A percentile compares a stretch with the other conserved stretches of the same genome.
Evolutionary conservation across 2,329 filamentous ascomycete species (phyloP).

Genomic region (Cladophialophora immunda): DNA sequence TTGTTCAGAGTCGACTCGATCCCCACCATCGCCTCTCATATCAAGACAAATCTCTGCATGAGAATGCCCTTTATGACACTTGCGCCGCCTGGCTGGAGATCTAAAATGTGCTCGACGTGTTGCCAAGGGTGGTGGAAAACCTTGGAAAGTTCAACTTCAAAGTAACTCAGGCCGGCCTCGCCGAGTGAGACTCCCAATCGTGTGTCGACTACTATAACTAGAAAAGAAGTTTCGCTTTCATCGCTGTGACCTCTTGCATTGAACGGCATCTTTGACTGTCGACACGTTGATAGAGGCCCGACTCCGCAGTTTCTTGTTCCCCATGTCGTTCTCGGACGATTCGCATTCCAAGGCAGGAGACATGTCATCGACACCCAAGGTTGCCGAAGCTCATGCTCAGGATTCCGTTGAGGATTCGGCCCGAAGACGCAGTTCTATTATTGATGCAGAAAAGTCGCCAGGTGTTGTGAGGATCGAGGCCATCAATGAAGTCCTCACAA

Average conservation of each 20-base stretch:
- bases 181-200: neutral
- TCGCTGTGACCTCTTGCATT: neutral
- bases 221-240: neutral
- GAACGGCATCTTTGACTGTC: neutral
- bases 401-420: conserved; percentile 8
- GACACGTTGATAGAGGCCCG: neutral
- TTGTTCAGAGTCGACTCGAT: neutral
- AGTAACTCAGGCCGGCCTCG: neutral
- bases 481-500: conserved; percentile 62
- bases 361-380: conserved; percentile 15
- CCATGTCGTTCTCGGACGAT: conserved; percentile 29
- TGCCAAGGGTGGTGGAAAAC: neutral
- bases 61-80: neutral
- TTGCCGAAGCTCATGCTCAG: conserved; percentile 11
- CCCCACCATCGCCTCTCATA: conserved; percentile 11
- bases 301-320: neutral
- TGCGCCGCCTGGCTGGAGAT: neutral
- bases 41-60: neutral
- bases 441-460: conserved; percentile 50
- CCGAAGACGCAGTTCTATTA: conserved; percentile 32
- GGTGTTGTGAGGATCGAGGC: conserved; percentile 70
- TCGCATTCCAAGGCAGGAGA: conserved; percentile 13
- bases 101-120: neutral
- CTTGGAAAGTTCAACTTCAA: neutral
- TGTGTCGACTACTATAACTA: neutral